Evolutionary conservation across 2,329 filamentous ascomycete genomes (phyloP).

Genomic region (Lecanicillium sp.): DNA sequence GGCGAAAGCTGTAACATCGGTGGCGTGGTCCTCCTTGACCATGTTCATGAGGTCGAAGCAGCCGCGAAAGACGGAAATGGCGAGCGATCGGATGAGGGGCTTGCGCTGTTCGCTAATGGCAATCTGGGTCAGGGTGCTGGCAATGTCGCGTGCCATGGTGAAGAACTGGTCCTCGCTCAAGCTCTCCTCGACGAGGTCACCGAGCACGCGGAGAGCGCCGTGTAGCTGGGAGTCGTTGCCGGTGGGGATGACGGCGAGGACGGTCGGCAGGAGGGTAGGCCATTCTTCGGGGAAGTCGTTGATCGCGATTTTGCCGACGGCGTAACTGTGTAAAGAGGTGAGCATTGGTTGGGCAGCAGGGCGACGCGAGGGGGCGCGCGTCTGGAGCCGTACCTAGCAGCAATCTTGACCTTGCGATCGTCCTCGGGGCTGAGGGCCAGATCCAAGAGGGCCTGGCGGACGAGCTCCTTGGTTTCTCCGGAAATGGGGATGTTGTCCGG

Average conservation of each 20-base stretch:
- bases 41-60: conserved; percentile 96
- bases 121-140: conserved; percentile 76
- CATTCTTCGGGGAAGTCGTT: conserved; percentile 92
- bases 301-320: conserved; percentile 89
- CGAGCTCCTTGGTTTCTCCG: conserved; percentile 65
- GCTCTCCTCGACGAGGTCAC: conserved; percentile 87
- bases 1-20: conserved; percentile 80
- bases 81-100: conserved; percentile 70
- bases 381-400: conserved; percentile 63
- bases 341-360: no score
- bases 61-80: conserved; percentile 81
- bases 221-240: conserved; percentile 78
- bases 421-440: conserved; percentile 67
- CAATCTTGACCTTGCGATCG: conserved; percentile 80
- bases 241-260: conserved; percentile 70
- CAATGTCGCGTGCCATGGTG: conserved; percentile 75
- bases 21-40: conserved; percentile 87
- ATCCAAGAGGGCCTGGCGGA: conserved; percentile 70
- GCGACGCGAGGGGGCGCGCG: no score
- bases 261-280: conserved; percentile 77
- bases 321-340: conserved; percentile 41
- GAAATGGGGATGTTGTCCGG: conserved; percentile 57
- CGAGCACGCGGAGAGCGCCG: conserved; percentile 80
- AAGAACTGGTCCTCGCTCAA: conserved; percentile 96
- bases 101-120: conserved; percentile 71